Percentiles rank a stretch among this genome's conserved stretches.
These are phyloP conservation scores for Penicillium sp. DNA, from an alignment of 2,329 filamentous ascomycete genomes.

Conservation along the genomic window DNA sequence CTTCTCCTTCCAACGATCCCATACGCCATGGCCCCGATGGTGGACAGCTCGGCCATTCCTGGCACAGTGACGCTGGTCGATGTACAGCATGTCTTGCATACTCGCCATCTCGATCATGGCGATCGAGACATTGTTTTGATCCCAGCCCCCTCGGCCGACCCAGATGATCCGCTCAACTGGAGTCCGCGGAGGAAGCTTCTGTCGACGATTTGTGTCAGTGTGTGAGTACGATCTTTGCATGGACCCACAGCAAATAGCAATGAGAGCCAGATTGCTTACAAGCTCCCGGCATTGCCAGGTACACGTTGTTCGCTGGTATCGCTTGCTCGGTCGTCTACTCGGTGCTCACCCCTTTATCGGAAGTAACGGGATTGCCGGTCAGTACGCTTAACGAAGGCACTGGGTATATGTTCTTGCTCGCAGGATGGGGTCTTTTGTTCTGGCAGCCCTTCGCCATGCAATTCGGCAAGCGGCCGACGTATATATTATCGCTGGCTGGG, in stretches of 20 bases:
- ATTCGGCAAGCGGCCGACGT: constrained; percentile 42
- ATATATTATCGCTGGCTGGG: constrained; percentile 34
- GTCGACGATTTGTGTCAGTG: constrained; percentile 43
- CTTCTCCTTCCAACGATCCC: not conserved
- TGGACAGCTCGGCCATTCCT: constrained; percentile 35
- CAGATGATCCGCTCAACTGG: constrained; percentile 51
- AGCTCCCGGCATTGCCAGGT: constrained; percentile 28
- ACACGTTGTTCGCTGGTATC: constrained; percentile 40
- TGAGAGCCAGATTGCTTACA: not conserved
- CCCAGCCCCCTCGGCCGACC: constrained; percentile 45
- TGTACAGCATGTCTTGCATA: constrained; percentile 34
- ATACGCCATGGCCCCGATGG: constrained; percentile 24
- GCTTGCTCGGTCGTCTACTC: constrained; percentile 41
- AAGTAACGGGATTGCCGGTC: constrained; percentile 37
- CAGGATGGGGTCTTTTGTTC: constrained; percentile 47
- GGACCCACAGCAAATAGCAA: not conserved
- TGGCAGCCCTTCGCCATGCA: constrained; percentile 50
- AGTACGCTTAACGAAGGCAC: constrained; percentile 40
- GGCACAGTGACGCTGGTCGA: constrained; percentile 49
- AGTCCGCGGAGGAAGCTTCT: constrained; percentile 43
- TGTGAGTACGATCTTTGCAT: too few species aligned
- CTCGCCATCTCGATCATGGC: constrained; percentile 29
- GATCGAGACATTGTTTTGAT: constrained; percentile 43
- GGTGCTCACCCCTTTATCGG: constrained; percentile 37
- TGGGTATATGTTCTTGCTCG: constrained; percentile 43